Evolutionary conservation across 345 rosid genomes (phyloP), one percentile per base, ranked within the genome.

Genomic region (Salix koriyanagi): DNA sequence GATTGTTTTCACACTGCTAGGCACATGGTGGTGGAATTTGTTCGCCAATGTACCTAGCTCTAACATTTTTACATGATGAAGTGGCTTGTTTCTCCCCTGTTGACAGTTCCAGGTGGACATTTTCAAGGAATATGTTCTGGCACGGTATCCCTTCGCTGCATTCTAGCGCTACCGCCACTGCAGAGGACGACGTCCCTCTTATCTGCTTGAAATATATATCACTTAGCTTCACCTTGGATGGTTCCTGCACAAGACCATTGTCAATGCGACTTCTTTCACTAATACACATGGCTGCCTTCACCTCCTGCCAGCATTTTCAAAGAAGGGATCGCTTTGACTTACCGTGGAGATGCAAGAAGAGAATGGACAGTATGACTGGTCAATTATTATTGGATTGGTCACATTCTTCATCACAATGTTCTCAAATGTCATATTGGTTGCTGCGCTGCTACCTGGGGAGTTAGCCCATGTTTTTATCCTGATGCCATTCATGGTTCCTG

Each of bases 401-500:
- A 54, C 60, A 8, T 46, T 46, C 16, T 46, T 14, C 50, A 46
- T 46, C 16, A 46, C 50, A 46, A 46, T 46, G 50, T 46, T 13
- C 50, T 46, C 50, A 14, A 46, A 46, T 4, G 50, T 46, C 50
- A 46, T 46, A 4, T 46, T 46, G 16, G 16, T 46, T 14, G 50
- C 50, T 4, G 50, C 50, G 50, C 50, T 46, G 50, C 50, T 46
- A 46, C 50, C 50, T 12, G 50, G 50, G 64, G 90, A 91, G 67
- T 86, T 65, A 10, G 90, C 88, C 92, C 91, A 88, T 6, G 91
- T 91, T 82, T 88, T 91, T 79, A 89, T 90, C 84, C 92, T 80
- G 52, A 87, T 81, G 48, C 92, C 91, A 67, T 46, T 46, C 50
- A 14, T 46, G 18, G 50, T 46, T 46, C 50, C 50, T 46, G 50